Evolutionary conservation across 441 rosid species (phyloP).

Genomic region (Adansonia grandidieri): DNA sequence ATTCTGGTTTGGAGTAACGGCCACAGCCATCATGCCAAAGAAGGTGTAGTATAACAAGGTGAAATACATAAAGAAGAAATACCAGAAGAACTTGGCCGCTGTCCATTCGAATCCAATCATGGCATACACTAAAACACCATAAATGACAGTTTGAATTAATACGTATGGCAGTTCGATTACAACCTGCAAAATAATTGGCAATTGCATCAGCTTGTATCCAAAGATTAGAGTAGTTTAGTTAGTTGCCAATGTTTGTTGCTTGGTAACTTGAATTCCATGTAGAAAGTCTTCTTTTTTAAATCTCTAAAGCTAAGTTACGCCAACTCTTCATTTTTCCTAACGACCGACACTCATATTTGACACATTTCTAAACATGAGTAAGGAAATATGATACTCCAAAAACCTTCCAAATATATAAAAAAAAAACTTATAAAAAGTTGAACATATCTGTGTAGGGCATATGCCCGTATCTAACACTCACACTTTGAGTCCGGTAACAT

Average conservation of each 20-base stretch:
- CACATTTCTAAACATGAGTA: no score
- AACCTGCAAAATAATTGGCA: slow-evolving; percentile 35
- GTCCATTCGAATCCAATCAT: slow-evolving; percentile 68
- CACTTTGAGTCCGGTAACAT: no score
- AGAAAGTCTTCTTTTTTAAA: background rate
- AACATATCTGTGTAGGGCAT: no score
- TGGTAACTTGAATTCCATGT: background rate
- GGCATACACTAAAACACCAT: slow-evolving; percentile 55
- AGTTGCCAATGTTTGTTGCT: background rate
- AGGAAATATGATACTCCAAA: no score
- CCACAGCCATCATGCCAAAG: slow-evolving; percentile 69
- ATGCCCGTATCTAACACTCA: no score
- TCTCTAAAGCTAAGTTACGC: background rate
- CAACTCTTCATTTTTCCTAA: no score
- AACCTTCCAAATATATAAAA: no score
- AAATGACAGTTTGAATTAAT: slow-evolving; percentile 47
- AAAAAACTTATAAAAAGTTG: no score
- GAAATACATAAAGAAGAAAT: slow-evolving; percentile 58
- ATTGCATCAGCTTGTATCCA: background rate
- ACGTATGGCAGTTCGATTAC: slow-evolving; percentile 59
- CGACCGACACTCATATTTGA: no score
- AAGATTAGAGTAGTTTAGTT: background rate
- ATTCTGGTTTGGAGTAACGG: slow-evolving; percentile 57
- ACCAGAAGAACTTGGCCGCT: slow-evolving; percentile 53
- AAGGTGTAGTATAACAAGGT: slow-evolving; percentile 56